Percentiles rank a stretch among this genome's conserved stretches.
These are phyloP conservation scores for Parasarocladium wereldwijsianum DNA, from an alignment of 2,329 filamentous ascomycete genomes.

Conservation along the genomic window DNA sequence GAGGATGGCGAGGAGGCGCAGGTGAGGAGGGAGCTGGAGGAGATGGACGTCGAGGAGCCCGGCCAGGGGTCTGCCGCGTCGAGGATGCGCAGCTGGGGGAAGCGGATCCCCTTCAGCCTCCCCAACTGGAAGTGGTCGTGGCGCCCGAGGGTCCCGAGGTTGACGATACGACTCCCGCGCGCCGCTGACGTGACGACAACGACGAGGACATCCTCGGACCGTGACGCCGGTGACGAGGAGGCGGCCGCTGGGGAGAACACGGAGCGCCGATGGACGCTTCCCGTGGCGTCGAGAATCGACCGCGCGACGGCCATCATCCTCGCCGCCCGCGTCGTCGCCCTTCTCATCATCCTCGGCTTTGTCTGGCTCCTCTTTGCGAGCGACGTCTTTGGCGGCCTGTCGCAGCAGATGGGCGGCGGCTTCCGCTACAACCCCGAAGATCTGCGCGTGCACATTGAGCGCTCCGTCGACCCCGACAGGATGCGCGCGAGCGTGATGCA, in stretches of 20 bases:
- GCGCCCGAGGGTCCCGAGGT: conserved; percentile 35
- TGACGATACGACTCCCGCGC: too few relatives aligned
- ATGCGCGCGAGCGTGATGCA: conserved; percentile 63
- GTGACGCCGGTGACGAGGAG: conserved; percentile 10
- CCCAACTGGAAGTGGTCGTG: conserved; percentile 41
- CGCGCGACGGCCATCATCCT: conserved; percentile 39
- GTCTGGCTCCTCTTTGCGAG: conserved; percentile 78
- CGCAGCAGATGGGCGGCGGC: conserved; percentile 46
- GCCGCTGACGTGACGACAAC: conserved; percentile 29
- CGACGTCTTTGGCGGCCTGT: conserved; percentile 60
- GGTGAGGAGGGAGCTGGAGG: conserved; percentile 69
- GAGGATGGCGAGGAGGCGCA: conserved; percentile 43
- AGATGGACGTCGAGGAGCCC: conserved; percentile 70
- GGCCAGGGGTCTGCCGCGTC: conserved; percentile 19
- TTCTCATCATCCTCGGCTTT: conserved; percentile 61
- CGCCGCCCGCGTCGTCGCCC: conserved; percentile 56
- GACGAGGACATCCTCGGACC: conserved; percentile 15
- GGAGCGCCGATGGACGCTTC: conserved; percentile 13
- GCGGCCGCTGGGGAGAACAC: conserved; percentile 12
- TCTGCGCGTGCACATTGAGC: conserved; percentile 61
- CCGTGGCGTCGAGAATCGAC: conserved; percentile 26
- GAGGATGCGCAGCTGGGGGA: conserved; percentile 34
- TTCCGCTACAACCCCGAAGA: conserved; percentile 69
- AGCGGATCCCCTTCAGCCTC: conserved; percentile 37
- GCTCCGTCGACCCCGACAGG: conserved; percentile 51